These are phyloP conservation scores for Pythium graminicola DNA, from an alignment of 352 stramenopile species.

Conservation along the genomic window DNA sequence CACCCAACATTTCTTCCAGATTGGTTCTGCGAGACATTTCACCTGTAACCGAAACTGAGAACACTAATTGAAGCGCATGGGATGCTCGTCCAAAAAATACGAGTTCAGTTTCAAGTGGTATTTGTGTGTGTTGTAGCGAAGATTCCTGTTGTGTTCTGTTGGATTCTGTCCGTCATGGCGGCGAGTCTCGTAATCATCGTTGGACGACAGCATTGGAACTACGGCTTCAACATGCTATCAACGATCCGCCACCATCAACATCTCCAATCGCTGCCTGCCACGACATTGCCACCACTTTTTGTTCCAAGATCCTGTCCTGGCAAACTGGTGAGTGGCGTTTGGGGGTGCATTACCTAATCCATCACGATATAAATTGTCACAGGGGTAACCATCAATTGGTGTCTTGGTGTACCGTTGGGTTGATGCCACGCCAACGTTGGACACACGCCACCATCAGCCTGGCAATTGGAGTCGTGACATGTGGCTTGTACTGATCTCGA, in stretches of 20 bases:
- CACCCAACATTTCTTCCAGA: neutral
- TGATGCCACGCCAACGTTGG: constrained; percentile 9
- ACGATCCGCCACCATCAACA: no score
- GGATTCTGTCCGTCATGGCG: no score
- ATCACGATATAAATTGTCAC: constrained; percentile 1
- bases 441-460: constrained; percentile 10
- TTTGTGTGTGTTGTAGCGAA: no score
- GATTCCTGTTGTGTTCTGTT: no score
- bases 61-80: neutral
- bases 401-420: constrained; percentile 3
- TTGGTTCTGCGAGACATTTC: no score
- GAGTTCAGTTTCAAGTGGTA: no score
- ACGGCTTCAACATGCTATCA: no score
- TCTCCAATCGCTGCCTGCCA: constrained; percentile 1
- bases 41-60: constrained; percentile 3
- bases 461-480: neutral
- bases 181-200: no score
- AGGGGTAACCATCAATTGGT: constrained; percentile 2
- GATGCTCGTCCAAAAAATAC: no score
- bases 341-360: constrained; percentile 11
- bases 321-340: neutral
- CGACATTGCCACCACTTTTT: neutral
- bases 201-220: no score
- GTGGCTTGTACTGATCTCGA: neutral
- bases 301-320: neutral